A percentile compares a stretch with the other conserved stretches of the same genome.
Evolutionary conservation across 1,284 basidiomycete species (phyloP).

Genomic region (Ceratobasidium sp.): DNA sequence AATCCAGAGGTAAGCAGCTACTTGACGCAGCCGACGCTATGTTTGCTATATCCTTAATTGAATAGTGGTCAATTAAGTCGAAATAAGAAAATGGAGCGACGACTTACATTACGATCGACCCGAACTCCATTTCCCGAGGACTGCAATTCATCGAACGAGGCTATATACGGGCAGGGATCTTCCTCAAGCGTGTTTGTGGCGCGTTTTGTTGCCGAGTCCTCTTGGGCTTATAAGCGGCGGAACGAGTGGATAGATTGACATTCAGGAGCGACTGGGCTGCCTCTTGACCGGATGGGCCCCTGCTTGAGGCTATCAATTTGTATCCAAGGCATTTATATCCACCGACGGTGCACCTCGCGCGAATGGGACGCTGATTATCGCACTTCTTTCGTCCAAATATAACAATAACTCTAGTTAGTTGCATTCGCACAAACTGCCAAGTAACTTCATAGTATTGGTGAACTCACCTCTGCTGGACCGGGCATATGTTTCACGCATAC

Average conservation of each 20-base stretch:
- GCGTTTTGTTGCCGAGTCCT: background rate
- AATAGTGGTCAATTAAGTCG: too few relatives aligned
- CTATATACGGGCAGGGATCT: background rate
- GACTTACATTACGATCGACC: too few relatives aligned
- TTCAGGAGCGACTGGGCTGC: background rate
- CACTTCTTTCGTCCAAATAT: slow-evolving; percentile 9
- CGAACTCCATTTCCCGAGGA: background rate
- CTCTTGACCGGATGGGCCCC: background rate
- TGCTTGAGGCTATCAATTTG: background rate
- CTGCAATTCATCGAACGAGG: background rate
- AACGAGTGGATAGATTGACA: background rate
- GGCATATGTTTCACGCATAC: too few relatives aligned
- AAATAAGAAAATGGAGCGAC: too few relatives aligned
- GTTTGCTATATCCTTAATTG: too few relatives aligned
- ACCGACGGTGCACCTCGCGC: background rate
- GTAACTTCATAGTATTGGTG: background rate
- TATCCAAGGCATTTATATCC: slow-evolving; percentile 30
- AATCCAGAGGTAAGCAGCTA: too few relatives aligned
- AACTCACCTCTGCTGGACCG: slow-evolving; percentile 18
- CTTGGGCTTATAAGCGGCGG: background rate
- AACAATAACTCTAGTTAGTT: background rate
- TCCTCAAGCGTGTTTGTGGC: background rate
- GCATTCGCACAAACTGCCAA: background rate
- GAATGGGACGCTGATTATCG: background rate
- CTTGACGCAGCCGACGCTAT: too few relatives aligned